Base-by-base conservation (phyloP, 345 rosid species). In the Dipteronia dyeriana region DNA sequence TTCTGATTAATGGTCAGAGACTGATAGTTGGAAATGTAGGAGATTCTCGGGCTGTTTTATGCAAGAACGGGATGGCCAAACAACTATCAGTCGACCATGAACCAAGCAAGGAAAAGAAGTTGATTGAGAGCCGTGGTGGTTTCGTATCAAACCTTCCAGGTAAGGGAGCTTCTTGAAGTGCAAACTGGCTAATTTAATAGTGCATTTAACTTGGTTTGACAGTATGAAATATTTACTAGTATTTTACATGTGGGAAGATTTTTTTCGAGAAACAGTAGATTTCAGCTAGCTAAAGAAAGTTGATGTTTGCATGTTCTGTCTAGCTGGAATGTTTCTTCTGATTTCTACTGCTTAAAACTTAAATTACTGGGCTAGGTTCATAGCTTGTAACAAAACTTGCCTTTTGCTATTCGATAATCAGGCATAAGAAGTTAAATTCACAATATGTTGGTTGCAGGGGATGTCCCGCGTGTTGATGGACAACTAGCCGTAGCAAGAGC, bases 401-500 rank as follows among this genome's bases (percentile, higher is more conserved):
- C 10, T 13, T 10, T 38, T 31, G 23, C 19, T 66, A 3, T 20
- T 2, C 43, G 12, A 53, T 19, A 26, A 66, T 13, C n/a, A 13
- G 26, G 63, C 49, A 22, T 66, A 11, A 22, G 56, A 17, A 64
- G 29, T 54, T 31, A 9, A 41, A 38, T 16, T 17, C 22, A 25
- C 43, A 25, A 12, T 70, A 20, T 78, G 34, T 74, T 74, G 47
- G 74, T 68, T 81, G 68, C 90, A 92, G 98, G 97, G 53, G 97
- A 92, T 68, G 97, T 94, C 56, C 95, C 98, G 0, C 88, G 98
- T 17, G 97, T 92, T 13, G 95, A 94, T 69, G 98, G 98, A 60
- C 97, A 94, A 66, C 82, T 94, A 59, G 98, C 98, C 0, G 97
- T 92, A 75, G 96, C 98, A 2, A 89, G 98, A 83, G 95, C 98